Percentiles rank a stretch among this genome's conserved stretches.
Conservation (phyloP, 192 early-diverging fungal genomes). For the Linnemannia exigua region DNA sequence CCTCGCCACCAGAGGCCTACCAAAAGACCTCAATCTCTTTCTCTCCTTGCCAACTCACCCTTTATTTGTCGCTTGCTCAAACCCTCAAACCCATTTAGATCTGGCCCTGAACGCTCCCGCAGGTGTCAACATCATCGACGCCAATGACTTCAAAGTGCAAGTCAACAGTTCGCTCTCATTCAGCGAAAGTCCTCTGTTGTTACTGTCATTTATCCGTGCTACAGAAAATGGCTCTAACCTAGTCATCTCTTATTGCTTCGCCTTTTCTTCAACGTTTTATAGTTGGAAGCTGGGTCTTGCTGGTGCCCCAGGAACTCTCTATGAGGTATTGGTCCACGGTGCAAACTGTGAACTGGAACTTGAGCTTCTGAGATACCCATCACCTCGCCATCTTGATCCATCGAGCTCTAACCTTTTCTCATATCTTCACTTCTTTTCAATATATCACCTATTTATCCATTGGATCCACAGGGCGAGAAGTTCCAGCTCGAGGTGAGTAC, state of each 20-base stretch:
- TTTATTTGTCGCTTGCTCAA: neutral
- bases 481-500: constrained; percentile 63
- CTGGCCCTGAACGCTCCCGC: constrained; percentile 65
- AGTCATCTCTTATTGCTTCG: neutral
- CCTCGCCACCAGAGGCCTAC: neutral
- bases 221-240: neutral
- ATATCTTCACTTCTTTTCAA: neutral
- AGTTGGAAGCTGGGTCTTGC: constrained; percentile 76
- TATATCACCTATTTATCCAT: constrained; percentile 2
- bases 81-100: constrained; percentile 45
- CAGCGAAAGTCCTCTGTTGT: neutral
- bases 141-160: constrained; percentile 69
- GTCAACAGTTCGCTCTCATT: neutral
- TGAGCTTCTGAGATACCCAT: neutral
- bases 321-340: constrained; percentile 61
- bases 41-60: neutral
- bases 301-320: constrained; percentile 78
- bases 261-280: neutral
- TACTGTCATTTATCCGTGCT: neutral
- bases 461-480: constrained; percentile 57
- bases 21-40: neutral
- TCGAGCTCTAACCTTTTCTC: neutral
- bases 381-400: neutral
- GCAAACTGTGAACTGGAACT: neutral
- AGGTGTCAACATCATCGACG: constrained; percentile 65